Evolutionary conservation across 805 yeast species (phyloP).

Genomic region (Suhomyces prunicola): DNA sequence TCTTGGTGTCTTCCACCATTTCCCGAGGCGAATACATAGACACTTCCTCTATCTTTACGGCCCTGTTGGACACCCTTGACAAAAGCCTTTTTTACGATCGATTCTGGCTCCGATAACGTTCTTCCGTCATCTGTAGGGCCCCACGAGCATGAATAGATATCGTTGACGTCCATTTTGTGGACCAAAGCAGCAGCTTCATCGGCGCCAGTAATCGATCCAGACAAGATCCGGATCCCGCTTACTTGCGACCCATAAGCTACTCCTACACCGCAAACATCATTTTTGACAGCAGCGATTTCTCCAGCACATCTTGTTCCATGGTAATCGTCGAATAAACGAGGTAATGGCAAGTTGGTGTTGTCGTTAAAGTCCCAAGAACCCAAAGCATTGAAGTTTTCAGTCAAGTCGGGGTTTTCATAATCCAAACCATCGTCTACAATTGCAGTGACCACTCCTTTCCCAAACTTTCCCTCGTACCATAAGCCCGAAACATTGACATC

Average conservation of each 20-base stretch:
- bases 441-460: conserved; percentile 79
- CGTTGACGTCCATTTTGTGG: conserved; percentile 77
- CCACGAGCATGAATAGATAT: conserved; percentile 97
- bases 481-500: conserved; percentile 85
- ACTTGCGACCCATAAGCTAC: conserved; percentile 88
- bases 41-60: conserved; percentile 72
- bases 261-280: conserved; percentile 91
- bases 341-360: conserved; percentile 71
- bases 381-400: conserved; percentile 60
- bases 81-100: conserved; percentile 74
- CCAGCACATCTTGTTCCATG: conserved; percentile 99
- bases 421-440: conserved; percentile 95
- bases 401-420: conserved; percentile 70
- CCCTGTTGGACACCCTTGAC: conserved; percentile 84
- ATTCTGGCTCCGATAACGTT: conserved; percentile 81
- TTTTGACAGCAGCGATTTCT: conserved; percentile 88
- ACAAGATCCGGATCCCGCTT: conserved; percentile 84
- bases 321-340: conserved; percentile 74
- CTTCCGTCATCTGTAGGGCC: conserved; percentile 94
- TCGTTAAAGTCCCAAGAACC: conserved; percentile 96
- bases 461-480: conserved; percentile 81
- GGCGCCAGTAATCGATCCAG: conserved; percentile 74
- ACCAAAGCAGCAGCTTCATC: conserved; percentile 90
- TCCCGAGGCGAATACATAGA: conserved; percentile 95
- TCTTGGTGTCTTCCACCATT: conserved; percentile 85